Conservation (phyloP, 306 rosid species). For the Medicago ruthenica region DNA sequence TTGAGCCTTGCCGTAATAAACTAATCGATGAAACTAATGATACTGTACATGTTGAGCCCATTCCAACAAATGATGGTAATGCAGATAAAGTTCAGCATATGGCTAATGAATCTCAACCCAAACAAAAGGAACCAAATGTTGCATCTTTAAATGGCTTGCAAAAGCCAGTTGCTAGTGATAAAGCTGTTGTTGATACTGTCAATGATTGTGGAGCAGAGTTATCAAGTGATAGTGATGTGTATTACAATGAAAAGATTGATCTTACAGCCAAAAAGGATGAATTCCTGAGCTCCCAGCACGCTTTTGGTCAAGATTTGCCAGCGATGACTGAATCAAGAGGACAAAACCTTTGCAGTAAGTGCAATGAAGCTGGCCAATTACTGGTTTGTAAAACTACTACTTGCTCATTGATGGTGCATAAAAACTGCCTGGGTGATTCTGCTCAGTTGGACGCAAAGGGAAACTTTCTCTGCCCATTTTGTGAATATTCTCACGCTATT, state of each 20-base stretch:
- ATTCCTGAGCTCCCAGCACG: slow-evolving; percentile 50
- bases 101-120: slow-evolving; percentile 23
- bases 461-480: slow-evolving; percentile 72
- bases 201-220: slow-evolving; percentile 41
- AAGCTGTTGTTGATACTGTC: slow-evolving; percentile 46
- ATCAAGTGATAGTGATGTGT: slow-evolving; percentile 46
- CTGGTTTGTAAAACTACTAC: slow-evolving; percentile 58
- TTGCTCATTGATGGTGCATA: slow-evolving; percentile 73
- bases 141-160: slow-evolving; percentile 32
- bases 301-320: slow-evolving; percentile 43
- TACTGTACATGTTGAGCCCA: slow-evolving; percentile 40
- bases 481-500: slow-evolving; percentile 59
- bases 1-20: slow-evolving; percentile 11
- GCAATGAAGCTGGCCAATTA: slow-evolving; percentile 63
- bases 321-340: slow-evolving; percentile 36
- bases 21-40: background rate
- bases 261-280: slow-evolving; percentile 52
- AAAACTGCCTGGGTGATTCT: slow-evolving; percentile 57
- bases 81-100: slow-evolving; percentile 24
- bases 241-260: slow-evolving; percentile 48
- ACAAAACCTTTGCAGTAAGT: slow-evolving; percentile 55
- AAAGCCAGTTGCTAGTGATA: slow-evolving; percentile 44
- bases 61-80: slow-evolving; percentile 38
- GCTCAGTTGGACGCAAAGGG: slow-evolving; percentile 51
- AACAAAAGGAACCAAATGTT: slow-evolving; percentile 41